Conservation (phyloP, 202 grass and related monocot genomes). For the Cymbopogon flexuosus region DNA sequence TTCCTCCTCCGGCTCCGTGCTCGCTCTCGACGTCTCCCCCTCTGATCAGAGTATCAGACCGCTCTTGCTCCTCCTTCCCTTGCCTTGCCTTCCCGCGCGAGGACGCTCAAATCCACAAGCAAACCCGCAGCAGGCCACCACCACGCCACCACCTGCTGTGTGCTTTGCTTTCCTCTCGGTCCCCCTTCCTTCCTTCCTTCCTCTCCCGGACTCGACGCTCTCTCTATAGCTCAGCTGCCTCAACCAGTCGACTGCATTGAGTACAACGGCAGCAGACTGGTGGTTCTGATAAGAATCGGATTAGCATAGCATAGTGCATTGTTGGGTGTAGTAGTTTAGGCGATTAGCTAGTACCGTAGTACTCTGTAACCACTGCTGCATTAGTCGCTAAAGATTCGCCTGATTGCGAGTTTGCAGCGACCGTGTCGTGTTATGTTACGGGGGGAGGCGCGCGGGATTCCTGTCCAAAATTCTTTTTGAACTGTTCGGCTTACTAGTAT, state of each 20-base stretch:
- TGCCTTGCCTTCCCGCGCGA: neutral
- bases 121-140: neutral
- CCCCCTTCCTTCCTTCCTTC: neutral
- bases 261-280: neutral
- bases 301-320: neutral
- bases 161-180: neutral
- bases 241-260: neutral
- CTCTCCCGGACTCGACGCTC: no score
- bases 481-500: neutral
- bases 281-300: neutral
- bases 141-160: no score
- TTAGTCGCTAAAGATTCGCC: neutral
- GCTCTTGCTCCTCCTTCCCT: no score
- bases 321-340: neutral
- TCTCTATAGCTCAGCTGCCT: neutral
- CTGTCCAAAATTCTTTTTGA: neutral
- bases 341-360: no score
- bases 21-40: neutral
- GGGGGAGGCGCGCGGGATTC: neutral
- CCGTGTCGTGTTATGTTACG: no score
- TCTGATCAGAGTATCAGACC: neutral
- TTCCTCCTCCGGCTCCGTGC: neutral
- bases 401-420: slow-evolving; percentile 20
- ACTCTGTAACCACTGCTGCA: neutral
- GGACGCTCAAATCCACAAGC: neutral